Base-by-base conservation (phyloP, 345 rosid species). In the Erucastrum elatum region DNA sequence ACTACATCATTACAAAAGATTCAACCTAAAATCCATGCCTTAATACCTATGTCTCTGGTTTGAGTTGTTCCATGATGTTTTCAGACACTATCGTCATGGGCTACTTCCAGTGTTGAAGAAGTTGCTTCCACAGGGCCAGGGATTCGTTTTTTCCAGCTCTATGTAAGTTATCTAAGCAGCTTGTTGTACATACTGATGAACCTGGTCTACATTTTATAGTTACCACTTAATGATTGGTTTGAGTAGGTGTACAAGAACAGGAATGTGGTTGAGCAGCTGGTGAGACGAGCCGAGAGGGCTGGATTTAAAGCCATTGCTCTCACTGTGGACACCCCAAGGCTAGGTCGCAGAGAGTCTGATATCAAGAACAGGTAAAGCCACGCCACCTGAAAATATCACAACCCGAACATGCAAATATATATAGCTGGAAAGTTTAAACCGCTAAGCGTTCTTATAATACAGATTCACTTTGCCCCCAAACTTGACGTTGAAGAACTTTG, bases 231-330 rank as follows among this genome's bases (percentile, higher is more conserved):
- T 70, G 66, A 30, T 67, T 13, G 17, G 17, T 70, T 6, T 60
- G 71, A 30, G 21, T 51, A 92, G 97, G 90, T 90, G 8, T 87
- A 85, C 77, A 92, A 78, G 82, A 83, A 90, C 82, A 87, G 95
- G 87, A 83, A 90, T 53, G 90, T 90, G 51, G 93, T 89, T 71
- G 93, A 89, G 11, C 95, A 88, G 74, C 87, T 92, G 6, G 97
- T 92, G 69, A 85, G 87, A 74, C 86, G 95, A 86, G 97, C 97
- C 7, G 97, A 92, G 63, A 87, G 85, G 68, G 94, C 93, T 55
- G 97, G 97, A 6, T 92, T 87, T 84, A 90, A 87, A 90, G 97
- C 97, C 16, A 88, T 92, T 84, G 97, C 88, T 72, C 97, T 92
- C 35, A 92, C 97, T 41, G 97, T 92, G 27, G 95, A 92, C 73